phyloP scores from a whole-genome alignment of 495 filamentous ascomycete genomes.

The Xylaria grammica region DNA sequence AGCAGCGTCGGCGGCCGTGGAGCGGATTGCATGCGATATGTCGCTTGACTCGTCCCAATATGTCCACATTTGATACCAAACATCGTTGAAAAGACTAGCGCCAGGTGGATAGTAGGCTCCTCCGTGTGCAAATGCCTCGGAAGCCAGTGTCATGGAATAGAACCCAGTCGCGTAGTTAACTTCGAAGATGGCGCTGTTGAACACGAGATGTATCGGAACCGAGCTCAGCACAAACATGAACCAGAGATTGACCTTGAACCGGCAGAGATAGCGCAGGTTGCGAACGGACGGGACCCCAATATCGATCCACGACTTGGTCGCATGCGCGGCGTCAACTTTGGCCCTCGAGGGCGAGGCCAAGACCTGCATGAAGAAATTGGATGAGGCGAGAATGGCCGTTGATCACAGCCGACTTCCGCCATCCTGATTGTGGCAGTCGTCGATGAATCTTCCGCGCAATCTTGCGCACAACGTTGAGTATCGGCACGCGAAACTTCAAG shows the following conservation, averaged over 20 bases:
- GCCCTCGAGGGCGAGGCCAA: slow-evolving; percentile 43
- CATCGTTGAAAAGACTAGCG: too few relatives aligned
- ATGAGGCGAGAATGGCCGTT: slow-evolving; percentile 36
- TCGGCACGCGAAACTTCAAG: too few relatives aligned
- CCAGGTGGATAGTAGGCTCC: slow-evolving; percentile 35
- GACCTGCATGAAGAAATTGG: slow-evolving; percentile 49
- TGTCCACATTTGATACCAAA: too few relatives aligned
- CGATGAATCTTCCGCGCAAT: too few relatives aligned
- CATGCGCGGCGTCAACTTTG: slow-evolving; percentile 47
- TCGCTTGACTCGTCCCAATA: too few relatives aligned
- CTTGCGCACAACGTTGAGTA: too few relatives aligned
- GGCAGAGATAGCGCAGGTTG: neutral
- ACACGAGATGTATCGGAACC: neutral
- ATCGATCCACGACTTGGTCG: slow-evolving; percentile 41
- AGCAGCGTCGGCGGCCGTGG: too few relatives aligned
- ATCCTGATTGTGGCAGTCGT: too few relatives aligned
- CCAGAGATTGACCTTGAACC: neutral
- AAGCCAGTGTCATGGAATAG: neutral
- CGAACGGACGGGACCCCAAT: slow-evolving; percentile 48
- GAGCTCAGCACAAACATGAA: neutral
- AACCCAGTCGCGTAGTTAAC: neutral
- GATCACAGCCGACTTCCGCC: too few relatives aligned
- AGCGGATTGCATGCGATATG: too few relatives aligned
- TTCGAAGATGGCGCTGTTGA: neutral
- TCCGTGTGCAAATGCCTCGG: slow-evolving; percentile 20